Evolutionary conservation across 2,329 filamentous ascomycete species (phyloP), one percentile per base, ranked within the genome.

Genomic region (Chalaropsis thielavioides): DNA sequence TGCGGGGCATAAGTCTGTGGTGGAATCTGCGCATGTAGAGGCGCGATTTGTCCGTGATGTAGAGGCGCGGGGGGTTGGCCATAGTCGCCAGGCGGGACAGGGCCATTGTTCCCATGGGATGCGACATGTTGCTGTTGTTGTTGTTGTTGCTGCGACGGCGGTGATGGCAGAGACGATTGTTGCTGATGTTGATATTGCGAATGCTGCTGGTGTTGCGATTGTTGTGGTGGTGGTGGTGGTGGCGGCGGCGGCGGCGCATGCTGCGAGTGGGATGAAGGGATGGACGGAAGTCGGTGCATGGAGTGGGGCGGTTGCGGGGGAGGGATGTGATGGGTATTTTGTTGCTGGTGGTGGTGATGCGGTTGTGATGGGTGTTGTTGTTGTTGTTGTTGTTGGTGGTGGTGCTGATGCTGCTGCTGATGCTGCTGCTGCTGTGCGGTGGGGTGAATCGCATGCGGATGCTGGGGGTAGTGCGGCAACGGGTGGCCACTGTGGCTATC

Each of bases 191-290:
- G 35, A 38, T 38, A 44, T 22, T 63, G 43, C n/a, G 62, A 46
- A 58, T 35, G 54, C 17, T 54, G 51, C 2, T 56, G 62, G 11
- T 59, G 62, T 8, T 27, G 40, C 17, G 56, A 17, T 17, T 56
- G 24, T 31, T 64, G 54, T 27, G 51, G 58, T 13, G 51, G n/a
- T 13, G 54, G 38, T 15, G 54, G 54, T 22, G 35, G 35, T 22
- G 63, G 59, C 31, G 63, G 63, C 43, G 59, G 46, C 17, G 63
- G 58, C 17, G 31, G 58, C 35, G 43, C 54, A 15, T 43, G 63
- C 31, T 51, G 63, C 40, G 40, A 41, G 41, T 44, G 59, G 15
- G 38, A 40, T 22, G 59, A 58, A 58, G 59, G 59, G 56, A 40
- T 51, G 58, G 19, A 38, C 35, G 46, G 51, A 43, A 56, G 62